Conservation (phyloP, 2,329 filamentous ascomycete species). For the Monilinia fructigena region DNA sequence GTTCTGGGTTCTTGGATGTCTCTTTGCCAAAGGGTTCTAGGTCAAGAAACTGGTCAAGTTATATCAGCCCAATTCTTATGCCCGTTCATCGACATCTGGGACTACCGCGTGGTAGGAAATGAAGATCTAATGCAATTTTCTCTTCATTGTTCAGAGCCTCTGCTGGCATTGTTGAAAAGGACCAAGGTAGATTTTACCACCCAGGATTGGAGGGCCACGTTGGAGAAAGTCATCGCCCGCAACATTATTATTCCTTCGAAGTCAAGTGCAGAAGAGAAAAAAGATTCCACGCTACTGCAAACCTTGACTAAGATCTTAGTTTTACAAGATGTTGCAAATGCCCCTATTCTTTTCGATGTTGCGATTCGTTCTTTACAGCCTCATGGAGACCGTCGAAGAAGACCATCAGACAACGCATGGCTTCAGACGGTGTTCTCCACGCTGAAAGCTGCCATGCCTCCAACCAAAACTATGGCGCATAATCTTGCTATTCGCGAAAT, state of each 20-base stretch:
- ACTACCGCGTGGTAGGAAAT: slow-evolving; percentile 29
- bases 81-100: slow-evolving; percentile 39
- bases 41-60: slow-evolving; percentile 7
- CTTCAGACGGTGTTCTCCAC: slow-evolving; percentile 48
- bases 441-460: slow-evolving; percentile 33
- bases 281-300: slow-evolving; percentile 30
- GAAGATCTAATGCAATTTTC: slow-evolving; percentile 36
- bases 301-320: slow-evolving; percentile 34
- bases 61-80: slow-evolving; percentile 30
- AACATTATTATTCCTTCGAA: slow-evolving; percentile 42
- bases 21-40: slow-evolving; percentile 29
- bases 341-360: slow-evolving; percentile 47
- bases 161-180: slow-evolving; percentile 36
- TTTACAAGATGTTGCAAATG: slow-evolving; percentile 40
- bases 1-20: slow-evolving; percentile 39
- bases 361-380: slow-evolving; percentile 47
- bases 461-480: slow-evolving; percentile 26
- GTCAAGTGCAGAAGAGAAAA: slow-evolving; percentile 25
- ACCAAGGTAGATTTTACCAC: slow-evolving; percentile 17
- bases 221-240: slow-evolving; percentile 40
- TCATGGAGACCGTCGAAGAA: slow-evolving; percentile 45
- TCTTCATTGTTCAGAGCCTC: slow-evolving; percentile 38
- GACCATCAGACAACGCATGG: slow-evolving; percentile 49
- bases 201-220: slow-evolving; percentile 28
- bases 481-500: slow-evolving; percentile 38